A percentile compares a stretch with the other conserved stretches of the same genome.
phyloP scores from a whole-genome alignment of 140 eudicot genomes.

The Ambrosia hybrid region DNA sequence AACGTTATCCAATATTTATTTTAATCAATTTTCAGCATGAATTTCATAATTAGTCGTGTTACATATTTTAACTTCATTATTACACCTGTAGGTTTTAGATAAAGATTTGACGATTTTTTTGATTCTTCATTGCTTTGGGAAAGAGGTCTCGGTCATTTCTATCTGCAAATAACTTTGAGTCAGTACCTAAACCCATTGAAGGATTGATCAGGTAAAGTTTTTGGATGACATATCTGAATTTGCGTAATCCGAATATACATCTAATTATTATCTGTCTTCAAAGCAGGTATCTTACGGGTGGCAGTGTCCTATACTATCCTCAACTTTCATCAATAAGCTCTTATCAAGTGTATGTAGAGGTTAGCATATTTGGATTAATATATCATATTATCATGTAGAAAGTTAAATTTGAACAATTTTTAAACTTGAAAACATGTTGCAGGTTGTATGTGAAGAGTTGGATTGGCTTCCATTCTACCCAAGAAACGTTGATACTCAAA shows the following conservation, averaged over 20 bases:
- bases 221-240: no score
- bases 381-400: background rate
- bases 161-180: slow-evolving; percentile 64
- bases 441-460: slow-evolving; percentile 99
- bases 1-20: background rate
- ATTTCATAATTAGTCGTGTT: slow-evolving; percentile 3
- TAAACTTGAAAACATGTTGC: background rate
- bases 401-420: background rate
- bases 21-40: background rate
- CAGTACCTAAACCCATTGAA: no score
- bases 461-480: slow-evolving; percentile 98
- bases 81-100: slow-evolving; percentile 67
- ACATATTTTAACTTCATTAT: slow-evolving; percentile 17
- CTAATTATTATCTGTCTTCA: slow-evolving; percentile 16
- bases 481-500: slow-evolving; percentile 50
- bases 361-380: slow-evolving; percentile 47
- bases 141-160: slow-evolving; percentile 78
- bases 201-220: no score
- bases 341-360: slow-evolving; percentile 99
- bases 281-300: slow-evolving; percentile 83
- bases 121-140: slow-evolving; percentile 94
- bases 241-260: no score
- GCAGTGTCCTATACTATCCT: slow-evolving; percentile 93
- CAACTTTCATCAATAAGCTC: slow-evolving; percentile 96
- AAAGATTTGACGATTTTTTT: slow-evolving; percentile 95